Evolutionary conservation across 192 early-diverging fungal genomes (phyloP).

Genomic region (Backusella mclennaniae): DNA sequence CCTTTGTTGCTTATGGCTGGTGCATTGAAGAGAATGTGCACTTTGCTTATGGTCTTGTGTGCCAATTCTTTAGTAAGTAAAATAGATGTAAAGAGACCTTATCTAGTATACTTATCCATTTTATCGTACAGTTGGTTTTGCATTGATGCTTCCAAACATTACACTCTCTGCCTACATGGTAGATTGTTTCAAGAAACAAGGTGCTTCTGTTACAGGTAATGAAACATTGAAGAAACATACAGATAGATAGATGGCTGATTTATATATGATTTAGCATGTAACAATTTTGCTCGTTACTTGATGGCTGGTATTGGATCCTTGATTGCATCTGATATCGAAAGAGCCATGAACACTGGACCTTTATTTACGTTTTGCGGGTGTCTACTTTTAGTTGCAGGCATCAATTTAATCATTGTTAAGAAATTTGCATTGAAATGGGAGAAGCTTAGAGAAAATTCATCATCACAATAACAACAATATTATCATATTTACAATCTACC

Average conservation of each 20-base stretch:
- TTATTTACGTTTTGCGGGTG: conserved; percentile 27
- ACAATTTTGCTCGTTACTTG: conserved; percentile 31
- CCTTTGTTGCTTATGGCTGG: conserved; percentile 36
- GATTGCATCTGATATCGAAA: conserved; percentile 30
- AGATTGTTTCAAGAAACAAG: conserved; percentile 25
- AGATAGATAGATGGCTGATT: background rate
- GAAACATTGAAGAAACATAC: background rate
- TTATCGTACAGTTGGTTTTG: conserved; percentile 21
- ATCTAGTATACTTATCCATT: no score
- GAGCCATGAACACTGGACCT: conserved; percentile 23
- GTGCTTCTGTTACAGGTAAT: conserved; percentile 36
- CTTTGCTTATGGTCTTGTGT: conserved; percentile 29
- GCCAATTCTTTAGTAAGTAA: conserved; percentile 33
- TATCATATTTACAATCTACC: background rate
- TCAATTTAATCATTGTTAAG: conserved; percentile 7
- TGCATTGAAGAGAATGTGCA: conserved; percentile 29
- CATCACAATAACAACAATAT: background rate
- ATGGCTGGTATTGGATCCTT: conserved; percentile 36
- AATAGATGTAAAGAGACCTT: background rate
- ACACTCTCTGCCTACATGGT: conserved; percentile 37
- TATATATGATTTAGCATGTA: conserved; percentile 26
- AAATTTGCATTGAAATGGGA: conserved; percentile 3
- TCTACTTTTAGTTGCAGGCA: background rate
- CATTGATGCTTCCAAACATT: conserved; percentile 31
- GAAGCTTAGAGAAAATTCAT: background rate